Evolutionary conservation across 176 grass and related monocot species (phyloP).

Genomic region (Otatea glauca): DNA sequence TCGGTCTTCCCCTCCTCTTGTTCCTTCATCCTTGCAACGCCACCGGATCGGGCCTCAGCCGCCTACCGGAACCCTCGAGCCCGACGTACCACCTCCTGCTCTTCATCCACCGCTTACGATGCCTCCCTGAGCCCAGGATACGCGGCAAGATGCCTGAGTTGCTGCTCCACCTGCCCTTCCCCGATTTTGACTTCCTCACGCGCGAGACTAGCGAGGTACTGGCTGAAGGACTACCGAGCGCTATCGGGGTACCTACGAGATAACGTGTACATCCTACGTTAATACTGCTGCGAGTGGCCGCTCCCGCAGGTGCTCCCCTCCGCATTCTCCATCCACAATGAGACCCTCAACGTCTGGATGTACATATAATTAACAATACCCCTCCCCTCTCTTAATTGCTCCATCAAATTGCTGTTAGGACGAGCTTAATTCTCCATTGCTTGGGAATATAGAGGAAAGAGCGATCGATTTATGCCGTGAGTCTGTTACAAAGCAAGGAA

Average conservation of each 20-base stretch:
- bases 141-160: too few relatives aligned
- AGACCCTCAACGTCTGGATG: constrained; percentile 95
- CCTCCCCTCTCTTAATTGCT: not conserved
- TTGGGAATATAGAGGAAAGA: not conserved
- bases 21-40: too few relatives aligned
- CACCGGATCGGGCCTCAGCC: too few relatives aligned
- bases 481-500: not conserved
- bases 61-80: too few relatives aligned
- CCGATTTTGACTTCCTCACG: too few relatives aligned
- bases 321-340: constrained; percentile 93
- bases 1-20: too few relatives aligned
- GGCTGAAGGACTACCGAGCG: constrained; percentile 77
- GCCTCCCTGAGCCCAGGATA: too few relatives aligned
- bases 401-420: constrained; percentile 6
- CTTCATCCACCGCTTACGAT: too few relatives aligned
- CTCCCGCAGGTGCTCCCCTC: constrained; percentile 79
- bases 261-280: constrained; percentile 83
- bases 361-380: constrained; percentile 33
- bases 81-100: too few relatives aligned
- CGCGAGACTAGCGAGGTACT: constrained; percentile 10
- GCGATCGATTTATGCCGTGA: not conserved
- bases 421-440: not conserved
- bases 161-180: too few relatives aligned
- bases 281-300: constrained; percentile 91
- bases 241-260: constrained; percentile 77